Evolutionary conservation across 257 asterid species (phyloP).

Genomic region (Solanum virginianum): DNA sequence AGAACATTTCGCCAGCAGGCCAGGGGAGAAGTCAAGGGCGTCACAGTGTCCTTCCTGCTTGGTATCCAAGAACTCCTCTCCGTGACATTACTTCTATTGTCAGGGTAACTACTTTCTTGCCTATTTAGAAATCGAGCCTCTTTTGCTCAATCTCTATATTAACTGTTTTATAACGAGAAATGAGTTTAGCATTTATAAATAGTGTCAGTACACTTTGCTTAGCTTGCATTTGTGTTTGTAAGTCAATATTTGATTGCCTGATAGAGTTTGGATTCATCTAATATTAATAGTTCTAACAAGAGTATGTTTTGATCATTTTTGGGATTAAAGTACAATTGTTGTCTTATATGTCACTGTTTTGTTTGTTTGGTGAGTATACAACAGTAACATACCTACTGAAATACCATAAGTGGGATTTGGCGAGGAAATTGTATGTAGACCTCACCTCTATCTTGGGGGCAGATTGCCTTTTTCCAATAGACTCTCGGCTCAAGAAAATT

Average conservation of each 20-base stretch:
- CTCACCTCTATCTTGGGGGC: neutral
- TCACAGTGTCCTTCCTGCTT: slow-evolving; percentile 34
- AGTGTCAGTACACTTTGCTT: neutral
- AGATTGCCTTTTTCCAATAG: neutral
- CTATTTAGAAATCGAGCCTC: neutral
- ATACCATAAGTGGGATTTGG: neutral
- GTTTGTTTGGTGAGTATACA: neutral
- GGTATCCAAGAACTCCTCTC: slow-evolving; percentile 69
- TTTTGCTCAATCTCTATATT: neutral
- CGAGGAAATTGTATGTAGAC: neutral
- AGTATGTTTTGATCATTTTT: neutral
- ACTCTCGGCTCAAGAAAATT: neutral
- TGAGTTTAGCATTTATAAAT: neutral
- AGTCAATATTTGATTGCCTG: neutral
- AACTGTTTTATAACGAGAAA: neutral
- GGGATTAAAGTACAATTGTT: neutral
- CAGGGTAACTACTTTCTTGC: slow-evolving; percentile 28
- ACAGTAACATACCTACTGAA: neutral
- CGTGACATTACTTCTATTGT: slow-evolving; percentile 45
- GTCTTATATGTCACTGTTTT: neutral
- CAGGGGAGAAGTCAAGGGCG: slow-evolving; percentile 27
- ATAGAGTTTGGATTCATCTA: neutral
- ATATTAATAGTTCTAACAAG: neutral
- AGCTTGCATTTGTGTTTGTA: neutral
- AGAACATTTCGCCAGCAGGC: slow-evolving; percentile 28